These are phyloP conservation scores for Kluyveromyces marxianus DNA, from an alignment of 1,139 yeast species.

Conservation along the genomic window DNA sequence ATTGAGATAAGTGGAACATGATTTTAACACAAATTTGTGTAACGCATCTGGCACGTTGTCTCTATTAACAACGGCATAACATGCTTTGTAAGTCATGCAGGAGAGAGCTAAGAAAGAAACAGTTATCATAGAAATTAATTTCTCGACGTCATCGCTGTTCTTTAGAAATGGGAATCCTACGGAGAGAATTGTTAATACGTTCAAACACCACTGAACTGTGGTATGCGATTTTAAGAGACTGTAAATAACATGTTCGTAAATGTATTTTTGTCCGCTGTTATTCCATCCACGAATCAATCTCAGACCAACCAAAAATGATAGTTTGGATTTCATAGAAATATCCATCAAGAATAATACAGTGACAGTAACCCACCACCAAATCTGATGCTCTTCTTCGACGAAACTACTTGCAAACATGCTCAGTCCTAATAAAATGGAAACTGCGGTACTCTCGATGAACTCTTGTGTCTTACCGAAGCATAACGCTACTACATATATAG, in stretches of 20 bases:
- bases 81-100: slow-evolving; percentile 50
- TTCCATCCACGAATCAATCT: slow-evolving; percentile 80
- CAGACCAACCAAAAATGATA: slow-evolving; percentile 35
- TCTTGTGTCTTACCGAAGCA: slow-evolving; percentile 1
- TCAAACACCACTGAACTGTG: slow-evolving; percentile 43
- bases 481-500: slow-evolving; percentile 20
- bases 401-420: slow-evolving; percentile 78
- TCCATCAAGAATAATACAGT: slow-evolving; percentile 22
- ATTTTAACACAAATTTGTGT: slow-evolving; percentile 7
- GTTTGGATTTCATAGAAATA: not conserved
- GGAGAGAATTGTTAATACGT: slow-evolving; percentile 36
- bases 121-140: slow-evolving; percentile 31
- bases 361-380: slow-evolving; percentile 70
- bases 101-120: slow-evolving; percentile 36
- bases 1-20: slow-evolving; percentile 9
- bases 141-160: not conserved
- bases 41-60: slow-evolving; percentile 15
- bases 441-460: slow-evolving; percentile 12
- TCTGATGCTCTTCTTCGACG: slow-evolving; percentile 96
- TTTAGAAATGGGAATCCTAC: slow-evolving; percentile 21
- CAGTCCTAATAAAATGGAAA: slow-evolving; percentile 31
- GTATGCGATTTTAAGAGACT: slow-evolving; percentile 27
- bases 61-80: slow-evolving; percentile 47
- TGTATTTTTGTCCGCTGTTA: slow-evolving; percentile 80
- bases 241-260: slow-evolving; percentile 42